A percentile compares a stretch with the other conserved stretches of the same genome.
These are phyloP conservation scores for Juncus inflexus DNA, from an alignment of 176 grass and related monocot genomes.

Conservation along the genomic window DNA sequence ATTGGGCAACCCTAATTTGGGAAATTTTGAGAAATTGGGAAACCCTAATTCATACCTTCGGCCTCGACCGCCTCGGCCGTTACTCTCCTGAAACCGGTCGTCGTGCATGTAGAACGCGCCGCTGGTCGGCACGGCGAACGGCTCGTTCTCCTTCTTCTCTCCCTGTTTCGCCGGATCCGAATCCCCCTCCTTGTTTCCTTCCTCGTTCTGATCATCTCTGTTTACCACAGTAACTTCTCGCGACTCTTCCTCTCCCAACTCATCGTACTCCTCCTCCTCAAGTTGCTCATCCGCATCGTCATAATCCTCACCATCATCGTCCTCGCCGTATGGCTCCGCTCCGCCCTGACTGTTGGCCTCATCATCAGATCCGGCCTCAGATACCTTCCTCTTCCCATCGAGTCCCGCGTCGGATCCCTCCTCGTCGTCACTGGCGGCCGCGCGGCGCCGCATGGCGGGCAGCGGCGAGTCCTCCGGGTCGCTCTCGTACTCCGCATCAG, in stretches of 20 bases:
- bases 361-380: conserved; percentile 49
- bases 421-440: conserved; percentile 83
- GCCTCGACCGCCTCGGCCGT: conserved; percentile 45
- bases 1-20: not conserved
- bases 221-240: not conserved
- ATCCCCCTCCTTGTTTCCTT: conserved; percentile 7
- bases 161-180: conserved; percentile 27
- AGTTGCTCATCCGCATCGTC: conserved; percentile 21
- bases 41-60: conserved; percentile 49
- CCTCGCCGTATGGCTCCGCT: conserved; percentile 66
- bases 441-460: conserved; percentile 55
- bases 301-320: conserved; percentile 29
- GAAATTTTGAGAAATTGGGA: not conserved
- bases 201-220: conserved; percentile 8
- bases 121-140: conserved; percentile 78
- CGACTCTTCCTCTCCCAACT: conserved; percentile 4
- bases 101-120: conserved; percentile 99
- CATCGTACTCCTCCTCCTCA: conserved; percentile 23
- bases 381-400: too few relatives aligned
- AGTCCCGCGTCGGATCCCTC: conserved; percentile 30
- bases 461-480: conserved; percentile 86
- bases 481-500: conserved; percentile 63
- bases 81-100: conserved; percentile 88
- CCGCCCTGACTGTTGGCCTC: conserved; percentile 81
- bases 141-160: conserved; percentile 72